Evolutionary conservation across 768 basidiomycete species (phyloP).

Genomic region (Podaxis sp.): DNA sequence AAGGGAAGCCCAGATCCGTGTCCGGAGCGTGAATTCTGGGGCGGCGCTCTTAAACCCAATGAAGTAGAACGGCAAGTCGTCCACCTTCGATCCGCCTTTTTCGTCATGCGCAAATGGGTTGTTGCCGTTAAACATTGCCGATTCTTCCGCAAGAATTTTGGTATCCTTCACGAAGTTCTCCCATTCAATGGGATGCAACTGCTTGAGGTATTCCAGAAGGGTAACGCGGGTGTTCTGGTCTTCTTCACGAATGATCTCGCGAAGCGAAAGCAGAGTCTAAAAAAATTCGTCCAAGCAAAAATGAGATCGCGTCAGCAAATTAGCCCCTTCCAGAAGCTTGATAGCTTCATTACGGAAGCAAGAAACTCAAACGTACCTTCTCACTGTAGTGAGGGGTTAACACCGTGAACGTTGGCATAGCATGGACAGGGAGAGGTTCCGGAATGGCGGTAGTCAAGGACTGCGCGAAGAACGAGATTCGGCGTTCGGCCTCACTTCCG

Average conservation of each 20-base stretch:
- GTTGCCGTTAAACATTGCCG: slow-evolving; percentile 77
- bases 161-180: slow-evolving; percentile 99
- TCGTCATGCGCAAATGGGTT: slow-evolving; percentile 72
- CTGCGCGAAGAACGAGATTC: slow-evolving; percentile 99
- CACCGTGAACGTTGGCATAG: slow-evolving; percentile 99
- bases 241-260: slow-evolving; percentile 98
- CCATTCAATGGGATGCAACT: slow-evolving; percentile 98
- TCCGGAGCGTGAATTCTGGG: slow-evolving; percentile 97
- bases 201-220: slow-evolving; percentile 96
- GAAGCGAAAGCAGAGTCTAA: slow-evolving; percentile 89
- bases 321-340: slow-evolving; percentile 10
- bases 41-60: slow-evolving; percentile 99
- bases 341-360: not conserved
- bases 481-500: slow-evolving; percentile 93
- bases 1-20: slow-evolving; percentile 98
- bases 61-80: slow-evolving; percentile 96
- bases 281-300: slow-evolving; percentile 1
- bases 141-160: slow-evolving; percentile 97
- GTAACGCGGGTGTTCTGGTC: slow-evolving; percentile 97
- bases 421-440: slow-evolving; percentile 91
- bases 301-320: slow-evolving; percentile 13
- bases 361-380: slow-evolving; percentile 55
- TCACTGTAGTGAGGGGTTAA: slow-evolving; percentile 98
- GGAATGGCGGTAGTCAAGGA: slow-evolving; percentile 95
- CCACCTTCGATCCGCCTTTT: slow-evolving; percentile 79